A percentile compares a stretch with the other conserved stretches of the same genome.
Evolutionary conservation across 805 yeast species (phyloP).

Genomic region (Hanseniaspora guilliermondii): DNA sequence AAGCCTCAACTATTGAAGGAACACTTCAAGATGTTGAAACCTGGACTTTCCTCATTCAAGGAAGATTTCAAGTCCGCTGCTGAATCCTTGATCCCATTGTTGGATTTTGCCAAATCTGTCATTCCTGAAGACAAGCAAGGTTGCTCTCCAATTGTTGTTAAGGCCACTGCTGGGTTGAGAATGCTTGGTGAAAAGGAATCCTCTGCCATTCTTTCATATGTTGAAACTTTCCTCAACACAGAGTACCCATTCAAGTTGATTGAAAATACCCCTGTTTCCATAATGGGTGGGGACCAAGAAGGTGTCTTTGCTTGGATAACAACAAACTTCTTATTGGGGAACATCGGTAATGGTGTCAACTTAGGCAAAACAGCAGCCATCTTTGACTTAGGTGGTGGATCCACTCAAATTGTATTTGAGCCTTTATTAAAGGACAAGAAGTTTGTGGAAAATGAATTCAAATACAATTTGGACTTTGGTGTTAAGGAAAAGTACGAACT

Average conservation of each 20-base stretch:
- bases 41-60: slow-evolving; percentile 81
- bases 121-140: slow-evolving; percentile 62
- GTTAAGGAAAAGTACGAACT: slow-evolving; percentile 55
- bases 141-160: slow-evolving; percentile 91
- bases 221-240: slow-evolving; percentile 57
- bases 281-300: slow-evolving; percentile 94
- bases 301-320: slow-evolving; percentile 99
- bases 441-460: slow-evolving; percentile 80
- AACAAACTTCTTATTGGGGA: slow-evolving; percentile 82
- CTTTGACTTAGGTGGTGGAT: slow-evolving; percentile 96
- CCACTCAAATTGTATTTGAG: slow-evolving; percentile 96
- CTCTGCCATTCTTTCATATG: slow-evolving; percentile 58
- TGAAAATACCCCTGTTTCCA: slow-evolving; percentile 64
- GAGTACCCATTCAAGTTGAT: slow-evolving; percentile 91
- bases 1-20: slow-evolving; percentile 64
- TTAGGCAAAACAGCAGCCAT: slow-evolving; percentile 80
- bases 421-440: slow-evolving; percentile 59
- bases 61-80: slow-evolving; percentile 80
- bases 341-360: slow-evolving; percentile 66
- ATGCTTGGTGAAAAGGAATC: slow-evolving; percentile 68
- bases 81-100: slow-evolving; percentile 68
- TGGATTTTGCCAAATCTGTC: slow-evolving; percentile 58
- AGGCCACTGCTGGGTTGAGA: slow-evolving; percentile 96
- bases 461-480: slow-evolving; percentile 69
- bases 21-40: slow-evolving; percentile 75